Evolutionary conservation across 352 stramenopile species (phyloP).

Genomic region (Peronospora tabacina): DNA sequence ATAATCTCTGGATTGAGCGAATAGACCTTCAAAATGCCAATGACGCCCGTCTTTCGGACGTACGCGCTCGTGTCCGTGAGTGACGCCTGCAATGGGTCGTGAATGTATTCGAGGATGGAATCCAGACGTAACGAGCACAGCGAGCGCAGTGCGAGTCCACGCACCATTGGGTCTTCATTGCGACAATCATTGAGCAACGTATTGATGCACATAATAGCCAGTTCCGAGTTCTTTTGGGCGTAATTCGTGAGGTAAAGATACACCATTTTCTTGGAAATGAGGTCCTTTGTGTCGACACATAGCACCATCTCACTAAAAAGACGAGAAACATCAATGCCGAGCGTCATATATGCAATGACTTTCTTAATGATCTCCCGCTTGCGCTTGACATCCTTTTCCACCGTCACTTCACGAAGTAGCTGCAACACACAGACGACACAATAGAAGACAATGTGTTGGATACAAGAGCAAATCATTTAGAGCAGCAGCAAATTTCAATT

Average conservation of each 20-base stretch:
- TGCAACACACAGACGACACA: slow-evolving; percentile 22
- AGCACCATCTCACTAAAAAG: slow-evolving; percentile 99
- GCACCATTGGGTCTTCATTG: slow-evolving; percentile 98
- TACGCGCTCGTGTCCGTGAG: slow-evolving; percentile 95
- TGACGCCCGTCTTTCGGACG: slow-evolving; percentile 98
- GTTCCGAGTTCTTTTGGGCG: slow-evolving; percentile 95
- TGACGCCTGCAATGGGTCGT: slow-evolving; percentile 86
- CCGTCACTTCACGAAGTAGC: slow-evolving; percentile 93
- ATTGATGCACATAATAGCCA: slow-evolving; percentile 99
- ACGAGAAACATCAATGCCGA: slow-evolving; percentile 98
- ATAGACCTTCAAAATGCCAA: slow-evolving; percentile 97
- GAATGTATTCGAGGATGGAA: slow-evolving; percentile 98
- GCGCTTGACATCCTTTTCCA: slow-evolving; percentile 95
- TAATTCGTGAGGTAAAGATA: slow-evolving; percentile 99
- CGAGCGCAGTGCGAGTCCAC: slow-evolving; percentile 93
- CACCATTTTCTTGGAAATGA: slow-evolving; percentile 99
- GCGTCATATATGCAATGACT: slow-evolving; percentile 99
- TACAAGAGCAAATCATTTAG: too few relatives aligned
- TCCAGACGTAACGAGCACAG: slow-evolving; percentile 95
- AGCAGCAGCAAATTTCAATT: too few relatives aligned
- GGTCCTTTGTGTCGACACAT: slow-evolving; percentile 93
- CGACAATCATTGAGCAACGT: slow-evolving; percentile 98
- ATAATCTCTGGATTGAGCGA: slow-evolving; percentile 89
- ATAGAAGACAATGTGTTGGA: too few relatives aligned
- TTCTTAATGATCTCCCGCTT: slow-evolving; percentile 99